Base-by-base conservation (phyloP, 495 filamentous ascomycete species). In the Mycothermus thermophilus region DNA sequence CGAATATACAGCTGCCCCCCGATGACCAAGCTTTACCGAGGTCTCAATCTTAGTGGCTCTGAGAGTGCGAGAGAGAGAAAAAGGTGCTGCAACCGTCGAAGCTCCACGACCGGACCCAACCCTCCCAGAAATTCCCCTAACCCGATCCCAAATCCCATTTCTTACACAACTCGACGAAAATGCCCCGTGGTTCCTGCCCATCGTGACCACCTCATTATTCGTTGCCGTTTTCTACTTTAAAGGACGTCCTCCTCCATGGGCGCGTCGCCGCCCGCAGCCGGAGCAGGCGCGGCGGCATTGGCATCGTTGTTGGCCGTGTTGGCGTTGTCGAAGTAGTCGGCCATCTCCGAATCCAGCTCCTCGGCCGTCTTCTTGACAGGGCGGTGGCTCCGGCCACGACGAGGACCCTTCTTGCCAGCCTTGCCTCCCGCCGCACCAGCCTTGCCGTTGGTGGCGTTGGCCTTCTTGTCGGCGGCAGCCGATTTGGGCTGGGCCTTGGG, bases 281-380 rank as follows among this genome's bases (percentile, higher is more conserved):
- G 39, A 19, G 51, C 40, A 5, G 55, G 45, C 9, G 60, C 67
- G 32, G 65, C 65, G 30, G 58, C 60, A 43, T 58, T 63, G 32
- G 56, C 50, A 32, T 60, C 67, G 24, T 48, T 50, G 29, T 65
- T 63, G 17, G 60, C 60, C 30, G 48, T 50, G 23, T 35, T 42
- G 30, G 26, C 22, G 21, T 15, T 12, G 14, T 63, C 72, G 46
- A 88, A 93, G 61, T 93, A 94, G 47, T 95, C 87, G 5, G 71
- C 71, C 87, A 95, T 93, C 48, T 95, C 87, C 6, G 80, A 82
- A 54, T 95, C 87, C 8, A 95, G 68, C 62, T 95, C 84, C 53
- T 93, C 86, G 3, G 75, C 72, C 8, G 83, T 86, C 75, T 93
- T 93, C 75, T 92, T 93, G n/a, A 67, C 57, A 5, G 74, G 73